A percentile compares a stretch with the other conserved stretches of the same genome.
phyloP scores from a whole-genome alignment of 257 asterid species.

The Solanum ossicruentum region DNA sequence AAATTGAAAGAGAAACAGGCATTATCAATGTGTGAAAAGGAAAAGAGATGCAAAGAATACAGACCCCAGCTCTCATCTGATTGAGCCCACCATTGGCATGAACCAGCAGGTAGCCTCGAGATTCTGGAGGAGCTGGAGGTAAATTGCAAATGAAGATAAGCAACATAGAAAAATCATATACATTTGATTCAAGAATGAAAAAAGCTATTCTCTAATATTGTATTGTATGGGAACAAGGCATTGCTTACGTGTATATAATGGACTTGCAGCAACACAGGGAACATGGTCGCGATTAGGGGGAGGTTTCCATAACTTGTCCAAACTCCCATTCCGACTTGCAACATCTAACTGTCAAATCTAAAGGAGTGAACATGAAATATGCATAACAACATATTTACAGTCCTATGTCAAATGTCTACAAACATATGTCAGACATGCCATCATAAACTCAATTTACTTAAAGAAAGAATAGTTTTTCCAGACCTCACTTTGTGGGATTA shows the following conservation, averaged over 20 bases:
- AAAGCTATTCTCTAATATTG: neutral
- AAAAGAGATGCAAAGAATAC: constrained; percentile 10
- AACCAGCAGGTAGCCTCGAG: constrained; percentile 80
- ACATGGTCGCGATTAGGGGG: constrained; percentile 66
- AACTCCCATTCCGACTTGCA: constrained; percentile 26
- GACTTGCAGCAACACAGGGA: constrained; percentile 65
- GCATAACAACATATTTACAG: constrained; percentile 23
- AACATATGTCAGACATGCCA: constrained; percentile 1
- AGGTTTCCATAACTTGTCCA: constrained; percentile 69
- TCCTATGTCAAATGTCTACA: neutral
- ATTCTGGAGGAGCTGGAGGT: constrained; percentile 55
- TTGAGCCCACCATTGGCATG: constrained; percentile 96
- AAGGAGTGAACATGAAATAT: constrained; percentile 62
- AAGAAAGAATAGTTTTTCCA: neutral
- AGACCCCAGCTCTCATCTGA: constrained; percentile 97
- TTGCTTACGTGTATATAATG: constrained; percentile 49
- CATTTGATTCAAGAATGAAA: neutral
- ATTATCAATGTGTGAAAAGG: neutral
- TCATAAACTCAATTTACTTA: constrained; percentile 3
- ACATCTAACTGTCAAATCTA: constrained; percentile 74
- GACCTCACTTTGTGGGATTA: neutral
- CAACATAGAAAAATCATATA: neutral
- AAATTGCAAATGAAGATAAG: neutral
- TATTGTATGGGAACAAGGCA: neutral
- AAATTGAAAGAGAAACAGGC: constrained; percentile 18